Conservation (phyloP, 805 yeast species). For the Yarrowia osloensis region DNA sequence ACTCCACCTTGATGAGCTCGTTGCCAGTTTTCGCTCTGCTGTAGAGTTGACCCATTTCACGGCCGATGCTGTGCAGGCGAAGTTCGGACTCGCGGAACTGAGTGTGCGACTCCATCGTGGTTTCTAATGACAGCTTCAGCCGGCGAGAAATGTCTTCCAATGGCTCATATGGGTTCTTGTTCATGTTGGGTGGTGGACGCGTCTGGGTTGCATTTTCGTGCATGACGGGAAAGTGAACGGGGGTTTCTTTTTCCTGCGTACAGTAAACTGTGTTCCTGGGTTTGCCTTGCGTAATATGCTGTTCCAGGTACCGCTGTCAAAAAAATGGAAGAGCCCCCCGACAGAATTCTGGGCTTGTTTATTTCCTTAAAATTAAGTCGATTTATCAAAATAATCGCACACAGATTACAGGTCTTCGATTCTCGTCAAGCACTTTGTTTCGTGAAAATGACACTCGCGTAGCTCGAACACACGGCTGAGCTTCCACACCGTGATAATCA, state of each 20-base stretch:
- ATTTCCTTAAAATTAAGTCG: neutral
- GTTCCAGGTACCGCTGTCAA: neutral
- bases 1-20: conserved; percentile 1
- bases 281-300: neutral
- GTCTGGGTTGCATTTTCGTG: conserved; percentile 3
- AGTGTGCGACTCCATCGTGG: neutral
- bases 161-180: conserved; percentile 20
- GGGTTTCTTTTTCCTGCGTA: neutral
- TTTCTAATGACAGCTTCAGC: neutral
- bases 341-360: neutral
- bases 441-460: neutral
- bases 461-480: neutral
- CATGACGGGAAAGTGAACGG: neutral
- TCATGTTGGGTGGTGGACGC: conserved; percentile 8
- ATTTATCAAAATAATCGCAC: too few species aligned
- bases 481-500: neutral
- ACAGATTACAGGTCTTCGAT: too few species aligned
- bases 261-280: conserved; percentile 11
- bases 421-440: neutral
- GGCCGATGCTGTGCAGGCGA: conserved; percentile 4
- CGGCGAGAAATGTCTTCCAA: conserved; percentile 8
- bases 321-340: neutral
- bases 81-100: neutral
- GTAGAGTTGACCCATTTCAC: conserved; percentile 3
- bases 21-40: conserved; percentile 5